Conservation (phyloP, 2,329 filamentous ascomycete species). For the Tympanopsis confertula region DNA sequence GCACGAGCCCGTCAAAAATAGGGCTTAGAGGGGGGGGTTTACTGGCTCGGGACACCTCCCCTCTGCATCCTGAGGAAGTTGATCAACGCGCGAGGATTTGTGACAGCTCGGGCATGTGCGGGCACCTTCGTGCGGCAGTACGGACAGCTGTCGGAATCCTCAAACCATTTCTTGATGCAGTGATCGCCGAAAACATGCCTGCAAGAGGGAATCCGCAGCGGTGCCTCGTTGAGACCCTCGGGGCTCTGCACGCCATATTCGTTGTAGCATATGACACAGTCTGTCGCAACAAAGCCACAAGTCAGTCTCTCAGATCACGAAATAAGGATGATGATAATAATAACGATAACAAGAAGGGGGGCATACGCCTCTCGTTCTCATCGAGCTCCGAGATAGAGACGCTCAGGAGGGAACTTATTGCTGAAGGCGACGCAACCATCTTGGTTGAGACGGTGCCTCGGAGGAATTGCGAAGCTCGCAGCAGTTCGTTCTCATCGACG, state of each 20-base stretch:
- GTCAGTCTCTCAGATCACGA: constrained; percentile 2
- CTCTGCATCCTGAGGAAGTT: constrained; percentile 14
- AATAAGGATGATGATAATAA: constrained; percentile 2
- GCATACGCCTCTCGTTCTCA: constrained; percentile 35
- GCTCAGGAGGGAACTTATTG: constrained; percentile 31
- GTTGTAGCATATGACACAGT: constrained; percentile 54
- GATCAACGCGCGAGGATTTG: constrained; percentile 9
- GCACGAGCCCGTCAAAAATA: too few relatives aligned
- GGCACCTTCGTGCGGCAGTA: constrained; percentile 52
- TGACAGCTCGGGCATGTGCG: constrained; percentile 25
- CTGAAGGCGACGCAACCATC: constrained; percentile 32
- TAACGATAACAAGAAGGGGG: constrained; percentile 3
- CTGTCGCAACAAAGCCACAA: constrained; percentile 25
- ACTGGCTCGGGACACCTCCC: constrained; percentile 6
- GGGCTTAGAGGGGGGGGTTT: too few relatives aligned
- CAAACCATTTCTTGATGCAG: constrained; percentile 56
- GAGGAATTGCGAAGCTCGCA: constrained; percentile 30
- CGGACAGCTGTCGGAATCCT: constrained; percentile 49
- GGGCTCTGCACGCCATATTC: constrained; percentile 44
- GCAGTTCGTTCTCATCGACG: not conserved
- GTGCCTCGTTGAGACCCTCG: constrained; percentile 43
- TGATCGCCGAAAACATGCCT: constrained; percentile 53
- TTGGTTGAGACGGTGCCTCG: constrained; percentile 30
- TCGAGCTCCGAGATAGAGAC: constrained; percentile 31
- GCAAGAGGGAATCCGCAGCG: constrained; percentile 47